Evolutionary conservation across 305 asterid species (phyloP).

Genomic region (Caryopteris hybrid): DNA sequence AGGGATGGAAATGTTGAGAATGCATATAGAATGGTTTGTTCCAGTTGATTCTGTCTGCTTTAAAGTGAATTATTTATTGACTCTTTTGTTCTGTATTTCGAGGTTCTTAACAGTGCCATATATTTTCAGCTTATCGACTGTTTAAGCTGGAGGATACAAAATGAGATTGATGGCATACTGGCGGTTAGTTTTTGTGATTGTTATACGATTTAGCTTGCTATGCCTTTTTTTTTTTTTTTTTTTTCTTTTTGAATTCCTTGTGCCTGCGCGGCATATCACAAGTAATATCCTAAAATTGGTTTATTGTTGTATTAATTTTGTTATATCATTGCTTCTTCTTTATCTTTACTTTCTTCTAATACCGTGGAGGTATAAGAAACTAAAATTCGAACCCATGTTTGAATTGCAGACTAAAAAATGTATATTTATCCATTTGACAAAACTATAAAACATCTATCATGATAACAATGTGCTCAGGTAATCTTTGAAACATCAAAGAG

Average conservation of each 20-base stretch:
- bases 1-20: constrained; percentile 68
- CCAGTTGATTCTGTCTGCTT: constrained; percentile 10
- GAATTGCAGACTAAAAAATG: no score
- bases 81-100: not conserved
- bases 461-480: no score
- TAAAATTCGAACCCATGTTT: no score
- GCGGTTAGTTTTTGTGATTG: constrained; percentile 43
- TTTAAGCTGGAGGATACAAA: constrained; percentile 82
- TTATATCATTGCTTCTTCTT: not conserved
- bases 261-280: not conserved
- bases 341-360: not conserved
- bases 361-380: not conserved
- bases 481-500: not conserved
- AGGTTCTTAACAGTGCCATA: constrained; percentile 3
- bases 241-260: no score
- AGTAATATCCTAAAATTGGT: not conserved
- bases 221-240: not conserved
- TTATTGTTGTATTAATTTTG: not conserved
- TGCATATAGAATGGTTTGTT: constrained; percentile 75
- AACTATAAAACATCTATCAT: no score
- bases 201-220: not conserved
- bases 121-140: constrained; percentile 56
- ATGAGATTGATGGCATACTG: constrained; percentile 69
- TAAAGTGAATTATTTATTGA: no score
- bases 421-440: no score